These are phyloP conservation scores for Waitea zeae DNA, from an alignment of 1,284 basidiomycete genomes.

Conservation along the genomic window DNA sequence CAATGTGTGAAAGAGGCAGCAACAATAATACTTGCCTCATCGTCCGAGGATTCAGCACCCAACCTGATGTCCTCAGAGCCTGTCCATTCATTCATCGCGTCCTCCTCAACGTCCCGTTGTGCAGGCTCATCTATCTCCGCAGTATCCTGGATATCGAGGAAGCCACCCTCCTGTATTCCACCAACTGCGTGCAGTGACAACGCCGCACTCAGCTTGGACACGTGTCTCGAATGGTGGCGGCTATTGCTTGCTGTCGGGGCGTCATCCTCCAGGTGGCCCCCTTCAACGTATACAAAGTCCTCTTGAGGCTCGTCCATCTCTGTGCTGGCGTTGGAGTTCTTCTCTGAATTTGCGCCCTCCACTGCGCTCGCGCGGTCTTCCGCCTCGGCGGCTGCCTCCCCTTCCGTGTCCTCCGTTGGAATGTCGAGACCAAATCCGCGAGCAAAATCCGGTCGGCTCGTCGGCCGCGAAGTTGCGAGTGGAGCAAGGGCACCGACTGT, in stretches of 20 bases:
- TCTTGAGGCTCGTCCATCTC: slow-evolving; percentile 9
- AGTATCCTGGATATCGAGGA: no score
- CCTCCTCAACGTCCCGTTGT: slow-evolving; percentile 23
- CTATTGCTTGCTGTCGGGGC: slow-evolving; percentile 29
- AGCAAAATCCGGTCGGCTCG: slow-evolving; percentile 49
- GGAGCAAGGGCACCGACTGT: slow-evolving; percentile 27
- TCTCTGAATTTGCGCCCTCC: slow-evolving; percentile 23
- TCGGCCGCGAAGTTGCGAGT: slow-evolving; percentile 23
- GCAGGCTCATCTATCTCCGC: no score
- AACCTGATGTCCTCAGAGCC: slow-evolving; percentile 52
- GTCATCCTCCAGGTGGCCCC: slow-evolving; percentile 16
- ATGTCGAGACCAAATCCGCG: slow-evolving; percentile 66
- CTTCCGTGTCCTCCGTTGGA: slow-evolving; percentile 40
- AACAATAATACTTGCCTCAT: no score
- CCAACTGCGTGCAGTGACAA: slow-evolving; percentile 49
- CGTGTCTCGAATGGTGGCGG: slow-evolving; percentile 46
- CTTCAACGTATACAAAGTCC: slow-evolving; percentile 11
- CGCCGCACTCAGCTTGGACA: slow-evolving; percentile 47
- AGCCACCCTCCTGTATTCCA: slow-evolving; percentile 14
- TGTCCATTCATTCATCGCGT: slow-evolving; percentile 64
- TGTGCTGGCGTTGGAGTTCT: slow-evolving; percentile 12
- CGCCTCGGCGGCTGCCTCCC: slow-evolving; percentile 6
- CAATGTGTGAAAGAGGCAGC: slow-evolving; percentile 7
- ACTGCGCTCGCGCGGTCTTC: slow-evolving; percentile 14
- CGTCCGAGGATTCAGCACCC: slow-evolving; percentile 28